Percentiles rank a stretch among this genome's conserved stretches.
These are phyloP conservation scores for Pinus tabuliformis DNA, from an alignment of 75 land plant species.

Conservation along the genomic window DNA sequence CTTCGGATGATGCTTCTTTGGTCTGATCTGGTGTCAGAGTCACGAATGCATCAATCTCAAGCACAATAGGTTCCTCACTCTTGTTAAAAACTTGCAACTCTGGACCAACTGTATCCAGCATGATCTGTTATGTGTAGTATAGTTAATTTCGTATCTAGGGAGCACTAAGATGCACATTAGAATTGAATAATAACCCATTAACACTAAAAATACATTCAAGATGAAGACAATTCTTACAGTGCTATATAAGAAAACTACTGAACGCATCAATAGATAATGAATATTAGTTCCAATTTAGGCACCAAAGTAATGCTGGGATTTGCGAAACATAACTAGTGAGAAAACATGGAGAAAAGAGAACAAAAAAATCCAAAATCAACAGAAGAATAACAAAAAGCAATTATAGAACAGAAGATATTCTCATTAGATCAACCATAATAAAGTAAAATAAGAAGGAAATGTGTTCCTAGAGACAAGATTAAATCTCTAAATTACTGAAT, in stretches of 20 bases:
- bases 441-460: background rate
- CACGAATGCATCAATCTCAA: conserved; percentile 57
- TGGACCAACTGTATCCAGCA: conserved; percentile 93
- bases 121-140: conserved; percentile 42
- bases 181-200: background rate
- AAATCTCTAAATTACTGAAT: background rate
- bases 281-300: background rate
- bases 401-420: background rate
- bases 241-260: background rate
- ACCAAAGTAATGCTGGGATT: background rate
- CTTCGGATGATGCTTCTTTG: conserved; percentile 55
- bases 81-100: conserved; percentile 80
- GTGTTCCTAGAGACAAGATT: background rate
- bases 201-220: background rate
- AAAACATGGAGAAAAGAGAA: background rate
- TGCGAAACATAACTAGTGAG: background rate
- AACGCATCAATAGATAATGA: background rate
- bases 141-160: background rate
- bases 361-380: background rate
- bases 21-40: conserved; percentile 73
- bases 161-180: background rate
- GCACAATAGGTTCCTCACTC: conserved; percentile 53
- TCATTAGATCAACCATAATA: background rate
- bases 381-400: background rate
- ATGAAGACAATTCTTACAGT: background rate